phyloP scores from a whole-genome alignment of 208 protist species.

The Zelonia costaricensis region DNA sequence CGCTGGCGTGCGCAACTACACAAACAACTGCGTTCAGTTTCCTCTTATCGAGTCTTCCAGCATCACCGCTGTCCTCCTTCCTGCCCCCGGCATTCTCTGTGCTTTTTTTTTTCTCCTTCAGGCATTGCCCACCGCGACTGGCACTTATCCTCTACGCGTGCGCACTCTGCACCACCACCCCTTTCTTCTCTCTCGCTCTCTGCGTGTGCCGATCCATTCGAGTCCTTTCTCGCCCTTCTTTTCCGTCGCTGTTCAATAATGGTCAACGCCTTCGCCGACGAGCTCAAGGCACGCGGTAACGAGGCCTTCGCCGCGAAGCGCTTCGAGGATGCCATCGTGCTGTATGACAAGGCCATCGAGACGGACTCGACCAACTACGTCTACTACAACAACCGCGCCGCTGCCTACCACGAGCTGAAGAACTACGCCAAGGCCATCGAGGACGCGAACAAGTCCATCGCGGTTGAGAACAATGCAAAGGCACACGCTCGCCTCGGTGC shows the following conservation, averaged over 20 bases:
- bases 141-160: no score
- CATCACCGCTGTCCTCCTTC: no score
- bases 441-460: slow-evolving; percentile 58
- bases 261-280: slow-evolving; percentile 38
- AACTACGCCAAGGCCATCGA: slow-evolving; percentile 76
- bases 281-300: slow-evolving; percentile 81
- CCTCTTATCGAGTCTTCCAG: no score
- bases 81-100: no score
- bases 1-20: no score
- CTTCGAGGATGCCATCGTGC: slow-evolving; percentile 70
- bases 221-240: neutral
- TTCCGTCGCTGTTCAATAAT: neutral
- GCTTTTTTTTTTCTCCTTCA: no score
- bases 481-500: slow-evolving; percentile 59
- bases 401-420: slow-evolving; percentile 70
- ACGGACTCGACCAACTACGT: slow-evolving; percentile 70
- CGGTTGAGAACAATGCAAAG: slow-evolving; percentile 65
- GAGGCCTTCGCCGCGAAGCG: slow-evolving; percentile 70
- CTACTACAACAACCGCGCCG: slow-evolving; percentile 90
- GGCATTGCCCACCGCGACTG: no score
- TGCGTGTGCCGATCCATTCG: no score
- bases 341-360: slow-evolving; percentile 82
- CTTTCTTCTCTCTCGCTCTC: no score
- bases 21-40: no score
- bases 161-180: no score